Base-by-base conservation (phyloP, 164 flowering plant genomes). In the Saururus chinensis region DNA sequence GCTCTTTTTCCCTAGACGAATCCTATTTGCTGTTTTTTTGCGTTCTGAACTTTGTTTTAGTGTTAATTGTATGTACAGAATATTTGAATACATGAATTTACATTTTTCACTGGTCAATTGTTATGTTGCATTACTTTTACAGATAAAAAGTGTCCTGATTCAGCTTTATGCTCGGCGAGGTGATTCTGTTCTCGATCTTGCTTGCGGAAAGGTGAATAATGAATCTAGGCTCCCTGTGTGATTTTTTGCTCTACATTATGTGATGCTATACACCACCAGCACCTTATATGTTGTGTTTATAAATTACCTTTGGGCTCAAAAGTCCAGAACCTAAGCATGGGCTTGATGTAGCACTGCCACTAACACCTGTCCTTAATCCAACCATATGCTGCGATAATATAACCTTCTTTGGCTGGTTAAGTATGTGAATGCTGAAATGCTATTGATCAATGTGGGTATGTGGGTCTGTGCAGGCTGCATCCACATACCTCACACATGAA, bases 61-160 rank as follows among this genome's bases (percentile, higher is more conserved):
- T 30, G 37, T 30, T 30, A 6, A 30, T 6, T 30, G 37, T 30
- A 30, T 30, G 37, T 6, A 30, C 37, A 30, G 37, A 30, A 30
- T 30, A 30, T 12, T 45, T 45, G 1, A 12, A 12, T 12, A 13
- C 14, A 12, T 45, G 49, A 45, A 45, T 3, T 45, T 45, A 12
- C 14, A 12, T 17, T 12, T 41, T 45, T 40, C 60, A 55, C 14
- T 20, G 22, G n/a, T 42, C 54, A 40, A 21, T 56, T 53, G 30
- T 49, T 41, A 21, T 51, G 13, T 35, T 30, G 51, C 12, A 25
- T 24, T 57, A 13, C 63, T 73, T n/a, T 40, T 17, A 59, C 83
- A 88, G 99, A 88, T 93, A 57, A 95, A 95, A 70, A 93, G 97
- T 75, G 99, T 93, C 52, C 68, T 90, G 53, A 84, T 93, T 78